Evolutionary conservation across 768 basidiomycete genomes (phyloP).

Genomic region (Leccinum imitatum): DNA sequence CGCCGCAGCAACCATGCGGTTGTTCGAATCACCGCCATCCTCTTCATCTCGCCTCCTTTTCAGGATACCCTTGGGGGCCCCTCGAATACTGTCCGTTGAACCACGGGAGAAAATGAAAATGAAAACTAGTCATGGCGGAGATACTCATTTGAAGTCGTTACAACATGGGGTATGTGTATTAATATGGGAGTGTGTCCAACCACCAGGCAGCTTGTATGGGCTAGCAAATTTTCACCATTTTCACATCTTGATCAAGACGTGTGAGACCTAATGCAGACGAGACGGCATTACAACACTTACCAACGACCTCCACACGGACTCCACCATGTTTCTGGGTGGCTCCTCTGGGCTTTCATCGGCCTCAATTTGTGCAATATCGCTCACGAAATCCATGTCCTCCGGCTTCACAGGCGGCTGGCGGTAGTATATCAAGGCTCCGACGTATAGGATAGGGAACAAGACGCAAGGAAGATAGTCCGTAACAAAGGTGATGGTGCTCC

Average conservation of each 20-base stretch:
- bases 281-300: slow-evolving; percentile 42
- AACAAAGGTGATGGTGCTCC: slow-evolving; percentile 68
- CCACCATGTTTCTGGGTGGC: slow-evolving; percentile 63
- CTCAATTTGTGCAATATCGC: slow-evolving; percentile 67
- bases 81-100: slow-evolving; percentile 11
- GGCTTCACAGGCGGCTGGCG: slow-evolving; percentile 29
- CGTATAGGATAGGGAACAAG: slow-evolving; percentile 78
- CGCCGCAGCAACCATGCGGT: not conserved
- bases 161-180: slow-evolving; percentile 6
- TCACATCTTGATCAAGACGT: slow-evolving; percentile 22
- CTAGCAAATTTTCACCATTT: not conserved
- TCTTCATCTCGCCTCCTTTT: slow-evolving; percentile 30
- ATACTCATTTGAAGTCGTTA: not conserved
- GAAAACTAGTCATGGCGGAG: not conserved
- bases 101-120: not conserved
- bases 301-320: slow-evolving; percentile 79
- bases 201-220: not conserved
- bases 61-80: slow-evolving; percentile 28
- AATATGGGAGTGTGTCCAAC: not conserved
- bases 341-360: slow-evolving; percentile 70
- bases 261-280: not conserved
- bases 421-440: slow-evolving; percentile 50
- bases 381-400: slow-evolving; percentile 83
- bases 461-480: slow-evolving; percentile 76
- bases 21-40: slow-evolving; percentile 6